Evolutionary conservation across 192 early-diverging fungal species (phyloP), one percentile per base, ranked within the genome.

Genomic region (Coemansia biformis): DNA sequence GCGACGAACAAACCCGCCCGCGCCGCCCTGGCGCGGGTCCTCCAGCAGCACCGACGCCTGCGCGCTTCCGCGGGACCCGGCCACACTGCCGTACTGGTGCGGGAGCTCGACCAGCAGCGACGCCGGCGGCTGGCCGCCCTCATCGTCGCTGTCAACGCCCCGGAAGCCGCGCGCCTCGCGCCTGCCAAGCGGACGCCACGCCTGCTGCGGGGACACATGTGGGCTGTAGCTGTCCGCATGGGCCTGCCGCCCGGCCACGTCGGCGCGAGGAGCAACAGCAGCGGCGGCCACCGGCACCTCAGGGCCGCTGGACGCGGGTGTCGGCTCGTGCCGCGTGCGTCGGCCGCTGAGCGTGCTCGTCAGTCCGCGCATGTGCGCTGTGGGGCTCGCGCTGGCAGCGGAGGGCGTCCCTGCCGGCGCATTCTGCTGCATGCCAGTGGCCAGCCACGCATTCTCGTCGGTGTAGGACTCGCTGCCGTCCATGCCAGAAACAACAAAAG

Each of bases 281-380:
- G 24, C 24, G 3, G 6, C 24, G 24, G 24, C 24, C 6, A n/a
- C n/a, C n/a, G n/a, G n/a, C n/a, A n/a, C n/a, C n/a, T n/a, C n/a
- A n/a, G n/a, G n/a, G n/a, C n/a, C n/a, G n/a, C n/a, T n/a, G n/a
- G n/a, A n/a, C 34, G 58, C 33, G 13, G 48, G 21, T 26, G 37
- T 12, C 17, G 37, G 18, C 35, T 71, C 67, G 18, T 50, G 51
- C 16, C 67, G 38, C 32, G 64, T 61, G 21, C 54, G 52, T 31
- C 68, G 61, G 2, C 68, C 62, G 23, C 68, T 72, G 13, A 72
- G 37, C 8, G 61, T 50, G 46, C 68, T 72, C 8, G 68, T 72
- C 35, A 72, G 48, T 1, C 68, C 68, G 29, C 68, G 67, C 9
- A 42, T 63, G 18, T 58, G 63, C 12, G 62, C 60, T 4, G 23